These are phyloP conservation scores for Medicago arabica DNA, from an alignment of 306 rosid genomes.

Conservation along the genomic window DNA sequence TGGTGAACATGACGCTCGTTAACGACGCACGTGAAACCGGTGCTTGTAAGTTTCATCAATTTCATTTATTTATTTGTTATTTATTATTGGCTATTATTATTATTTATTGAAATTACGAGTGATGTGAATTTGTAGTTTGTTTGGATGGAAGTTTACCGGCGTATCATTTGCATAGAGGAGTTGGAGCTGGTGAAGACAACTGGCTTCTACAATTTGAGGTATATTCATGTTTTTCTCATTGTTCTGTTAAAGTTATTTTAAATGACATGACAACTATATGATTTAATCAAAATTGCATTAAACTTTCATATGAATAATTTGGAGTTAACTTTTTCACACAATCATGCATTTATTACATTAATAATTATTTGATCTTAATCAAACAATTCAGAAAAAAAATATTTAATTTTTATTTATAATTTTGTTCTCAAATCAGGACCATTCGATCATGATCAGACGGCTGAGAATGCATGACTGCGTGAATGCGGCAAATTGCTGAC, in stretches of 20 bases:
- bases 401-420: too few relatives aligned
- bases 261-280: background rate
- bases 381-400: too few relatives aligned
- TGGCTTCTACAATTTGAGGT: constrained; percentile 97
- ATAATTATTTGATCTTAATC: too few relatives aligned
- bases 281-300: too few relatives aligned
- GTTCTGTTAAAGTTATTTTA: background rate
- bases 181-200: constrained; percentile 74
- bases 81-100: background rate
- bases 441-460: too few relatives aligned
- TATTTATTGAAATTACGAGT: background rate
- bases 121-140: constrained; percentile 59
- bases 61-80: background rate
- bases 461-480: too few relatives aligned
- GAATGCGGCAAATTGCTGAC: too few relatives aligned
- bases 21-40: constrained; percentile 58
- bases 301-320: too few relatives aligned
- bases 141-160: constrained; percentile 98
- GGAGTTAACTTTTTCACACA: too few relatives aligned
- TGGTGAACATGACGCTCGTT: constrained; percentile 77
- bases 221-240: background rate
- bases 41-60: constrained; percentile 62
- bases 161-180: constrained; percentile 82
- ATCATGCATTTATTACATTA: too few relatives aligned
- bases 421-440: too few relatives aligned